Conservation (phyloP, 2,329 filamentous ascomycete species). For the Furcasterigmium sp. region DNA sequence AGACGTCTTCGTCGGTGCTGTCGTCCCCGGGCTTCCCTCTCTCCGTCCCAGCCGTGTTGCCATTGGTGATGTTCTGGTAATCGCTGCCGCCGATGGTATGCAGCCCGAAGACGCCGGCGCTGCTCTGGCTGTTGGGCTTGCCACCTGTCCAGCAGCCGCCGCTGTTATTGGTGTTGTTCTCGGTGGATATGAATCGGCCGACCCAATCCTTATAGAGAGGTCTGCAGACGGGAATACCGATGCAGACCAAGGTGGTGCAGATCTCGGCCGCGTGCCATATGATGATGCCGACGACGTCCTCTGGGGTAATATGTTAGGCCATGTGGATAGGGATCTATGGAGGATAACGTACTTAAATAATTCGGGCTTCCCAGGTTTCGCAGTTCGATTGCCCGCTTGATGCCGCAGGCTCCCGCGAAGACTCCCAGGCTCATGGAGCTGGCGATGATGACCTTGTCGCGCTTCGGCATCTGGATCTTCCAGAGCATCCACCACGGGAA, state of each 20-base stretch:
- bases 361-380: constrained; percentile 19
- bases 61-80: constrained; percentile 1
- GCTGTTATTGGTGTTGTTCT: neutral
- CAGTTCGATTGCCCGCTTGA: constrained; percentile 20
- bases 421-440: constrained; percentile 35
- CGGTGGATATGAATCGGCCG: neutral
- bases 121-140: neutral
- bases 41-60: neutral
- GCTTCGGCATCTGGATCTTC: constrained; percentile 36
- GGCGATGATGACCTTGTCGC: constrained; percentile 38
- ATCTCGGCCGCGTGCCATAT: constrained; percentile 33
- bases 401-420: constrained; percentile 18
- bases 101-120: constrained; percentile 2
- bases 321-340: neutral
- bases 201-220: constrained; percentile 24
- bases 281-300: constrained; percentile 16
- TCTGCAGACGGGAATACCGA: constrained; percentile 31
- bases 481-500: constrained; percentile 40
- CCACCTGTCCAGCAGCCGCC: neutral
- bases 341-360: constrained; percentile 8
- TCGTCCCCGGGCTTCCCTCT: neutral
- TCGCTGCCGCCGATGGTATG: constrained; percentile 9
- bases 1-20: neutral
- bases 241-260: constrained; percentile 31
- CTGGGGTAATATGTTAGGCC: constrained; percentile 3